Conservation (phyloP, 2,329 filamentous ascomycete species). For the Stagonosporopsis chrysanthemi region DNA sequence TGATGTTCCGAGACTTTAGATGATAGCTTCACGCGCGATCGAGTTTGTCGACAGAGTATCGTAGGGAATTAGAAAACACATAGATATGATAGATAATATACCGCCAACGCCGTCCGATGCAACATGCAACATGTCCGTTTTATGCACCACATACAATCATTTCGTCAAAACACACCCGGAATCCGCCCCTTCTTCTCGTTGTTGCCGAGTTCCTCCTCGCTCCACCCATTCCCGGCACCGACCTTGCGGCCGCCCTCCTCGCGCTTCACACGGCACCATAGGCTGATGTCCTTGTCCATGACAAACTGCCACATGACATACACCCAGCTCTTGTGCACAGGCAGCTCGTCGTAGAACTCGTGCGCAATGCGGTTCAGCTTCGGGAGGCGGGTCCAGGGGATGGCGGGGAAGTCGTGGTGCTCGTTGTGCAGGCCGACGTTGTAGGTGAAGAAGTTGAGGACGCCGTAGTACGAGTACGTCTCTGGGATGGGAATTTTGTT, state of each 20-base stretch:
- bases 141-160: too few relatives aligned
- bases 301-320: slow-evolving; percentile 97
- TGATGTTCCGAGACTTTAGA: too few relatives aligned
- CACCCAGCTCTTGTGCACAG: slow-evolving; percentile 87
- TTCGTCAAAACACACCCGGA: slow-evolving; percentile 40
- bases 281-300: slow-evolving; percentile 84
- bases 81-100: not conserved
- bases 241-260: slow-evolving; percentile 75
- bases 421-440: slow-evolving; percentile 98
- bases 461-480: slow-evolving; percentile 96
- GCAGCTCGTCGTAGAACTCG: slow-evolving; percentile 91
- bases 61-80: too few relatives aligned
- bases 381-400: slow-evolving; percentile 90
- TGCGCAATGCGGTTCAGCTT: slow-evolving; percentile 78
- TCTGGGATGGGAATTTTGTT: slow-evolving; percentile 71
- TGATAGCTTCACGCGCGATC: too few relatives aligned
- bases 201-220: slow-evolving; percentile 57
- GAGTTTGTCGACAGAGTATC: not conserved
- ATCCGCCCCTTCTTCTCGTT: slow-evolving; percentile 58
- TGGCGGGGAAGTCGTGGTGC: slow-evolving; percentile 97
- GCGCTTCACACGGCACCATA: slow-evolving; percentile 93
- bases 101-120: slow-evolving; percentile 7
- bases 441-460: slow-evolving; percentile 90
- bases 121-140: not conserved
- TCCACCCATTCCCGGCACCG: slow-evolving; percentile 54